A percentile compares a stretch with the other conserved stretches of the same genome.
Evolutionary conservation across 2,329 filamentous ascomycete species (phyloP).

Genomic region (Orbilia javanica): DNA sequence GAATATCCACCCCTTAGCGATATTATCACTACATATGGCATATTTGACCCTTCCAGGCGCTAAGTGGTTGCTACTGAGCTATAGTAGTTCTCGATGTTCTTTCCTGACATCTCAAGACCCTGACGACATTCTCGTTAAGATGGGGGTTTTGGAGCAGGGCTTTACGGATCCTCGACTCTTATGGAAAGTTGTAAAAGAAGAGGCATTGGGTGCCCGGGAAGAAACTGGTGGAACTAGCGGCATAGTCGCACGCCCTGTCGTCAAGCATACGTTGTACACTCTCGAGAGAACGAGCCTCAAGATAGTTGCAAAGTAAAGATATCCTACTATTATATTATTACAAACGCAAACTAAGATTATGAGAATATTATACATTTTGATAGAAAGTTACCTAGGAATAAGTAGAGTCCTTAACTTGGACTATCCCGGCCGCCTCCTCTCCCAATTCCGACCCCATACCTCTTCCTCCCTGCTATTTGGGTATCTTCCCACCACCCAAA

Average conservation of each 20-base stretch:
- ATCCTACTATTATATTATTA: not conserved
- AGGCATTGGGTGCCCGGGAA: constrained; percentile 30
- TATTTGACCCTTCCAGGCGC: constrained; percentile 7
- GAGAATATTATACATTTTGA: not conserved
- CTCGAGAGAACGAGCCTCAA: constrained; percentile 29
- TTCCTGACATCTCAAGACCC: constrained; percentile 7
- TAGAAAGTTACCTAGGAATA: not conserved
- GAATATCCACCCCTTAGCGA: constrained; percentile 21
- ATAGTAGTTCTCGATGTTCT: constrained; percentile 35
- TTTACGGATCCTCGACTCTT: constrained; percentile 21
- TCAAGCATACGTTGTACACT: constrained; percentile 35
- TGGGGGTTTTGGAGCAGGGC: not conserved
- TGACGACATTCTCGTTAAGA: not conserved
- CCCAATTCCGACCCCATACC: constrained; percentile 52
- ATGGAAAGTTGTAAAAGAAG: constrained; percentile 26
- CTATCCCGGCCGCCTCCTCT: constrained; percentile 1
- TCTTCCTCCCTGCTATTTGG: constrained; percentile 27
- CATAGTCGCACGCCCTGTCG: constrained; percentile 25
- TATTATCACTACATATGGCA: constrained; percentile 28
- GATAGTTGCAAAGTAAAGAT: not conserved
- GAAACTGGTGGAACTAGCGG: not conserved
- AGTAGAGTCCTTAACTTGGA: not conserved
- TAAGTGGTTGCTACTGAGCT: constrained; percentile 39
- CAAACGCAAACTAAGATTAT: not conserved
- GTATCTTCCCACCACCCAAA: constrained; percentile 58